phyloP scores from a whole-genome alignment of 345 rosid genomes.

The Salix brachista region DNA sequence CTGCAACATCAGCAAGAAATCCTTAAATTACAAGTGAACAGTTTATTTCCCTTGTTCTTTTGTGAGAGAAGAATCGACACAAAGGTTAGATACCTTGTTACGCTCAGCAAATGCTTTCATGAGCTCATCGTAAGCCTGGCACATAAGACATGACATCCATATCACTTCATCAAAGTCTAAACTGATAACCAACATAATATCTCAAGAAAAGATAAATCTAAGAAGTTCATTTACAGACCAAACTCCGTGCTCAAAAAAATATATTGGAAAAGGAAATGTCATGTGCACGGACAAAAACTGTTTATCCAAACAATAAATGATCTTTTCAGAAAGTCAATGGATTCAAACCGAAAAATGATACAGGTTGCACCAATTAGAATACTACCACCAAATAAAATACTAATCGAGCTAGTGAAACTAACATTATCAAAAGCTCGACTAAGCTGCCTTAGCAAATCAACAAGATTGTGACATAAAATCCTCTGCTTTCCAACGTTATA shows the following conservation, averaged over 20 bases:
- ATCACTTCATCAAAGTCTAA: conserved; percentile 1
- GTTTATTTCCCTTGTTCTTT: not conserved
- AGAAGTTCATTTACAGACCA: not conserved
- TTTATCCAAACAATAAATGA: conserved; percentile 1
- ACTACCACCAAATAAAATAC: not conserved
- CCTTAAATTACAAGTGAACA: not conserved
- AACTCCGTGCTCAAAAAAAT: not conserved
- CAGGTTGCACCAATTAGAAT: not conserved
- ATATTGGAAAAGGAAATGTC: not conserved
- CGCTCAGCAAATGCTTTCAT: conserved; percentile 85
- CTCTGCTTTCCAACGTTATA: conserved; percentile 69
- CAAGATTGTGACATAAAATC: conserved; percentile 74
- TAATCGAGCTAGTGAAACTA: conserved; percentile 13
- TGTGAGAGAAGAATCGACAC: not conserved
- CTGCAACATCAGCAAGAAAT: not conserved
- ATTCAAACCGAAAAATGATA: not conserved
- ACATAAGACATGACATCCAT: conserved; percentile 15
- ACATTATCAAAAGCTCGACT: conserved; percentile 91
- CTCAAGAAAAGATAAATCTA: not conserved
- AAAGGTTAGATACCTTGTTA: conserved; percentile 60
- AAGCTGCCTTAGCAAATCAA: conserved; percentile 85
- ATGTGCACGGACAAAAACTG: not conserved
- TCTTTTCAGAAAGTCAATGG: not conserved
- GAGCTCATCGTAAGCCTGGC: conserved; percentile 81
- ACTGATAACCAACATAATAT: not conserved